Percentiles rank a stretch among this genome's conserved stretches.
phyloP scores from a whole-genome alignment of 1,284 basidiomycete genomes.

The Fomitiporia mediterranea region DNA sequence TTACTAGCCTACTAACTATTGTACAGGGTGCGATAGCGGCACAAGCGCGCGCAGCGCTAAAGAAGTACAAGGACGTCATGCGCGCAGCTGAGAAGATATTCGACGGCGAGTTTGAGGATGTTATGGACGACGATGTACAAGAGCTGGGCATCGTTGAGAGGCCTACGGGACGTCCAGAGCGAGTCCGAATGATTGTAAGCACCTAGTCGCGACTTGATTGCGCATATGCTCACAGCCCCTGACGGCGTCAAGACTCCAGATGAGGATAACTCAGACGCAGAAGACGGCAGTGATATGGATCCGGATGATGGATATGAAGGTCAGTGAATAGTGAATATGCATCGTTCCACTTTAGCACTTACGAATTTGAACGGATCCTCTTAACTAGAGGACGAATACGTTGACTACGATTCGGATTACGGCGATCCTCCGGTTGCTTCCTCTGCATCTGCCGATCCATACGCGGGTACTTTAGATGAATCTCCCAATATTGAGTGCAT shows the following conservation, averaged over 20 bases:
- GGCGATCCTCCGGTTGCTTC: slow-evolving; percentile 39
- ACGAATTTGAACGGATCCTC: no score
- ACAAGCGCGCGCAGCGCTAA: slow-evolving; percentile 22
- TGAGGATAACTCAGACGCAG: slow-evolving; percentile 37
- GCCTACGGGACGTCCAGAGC: slow-evolving; percentile 27
- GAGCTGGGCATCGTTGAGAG: slow-evolving; percentile 22
- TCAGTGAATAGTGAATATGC: slow-evolving; percentile 12
- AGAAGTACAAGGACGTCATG: slow-evolving; percentile 29
- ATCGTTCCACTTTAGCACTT: no score
- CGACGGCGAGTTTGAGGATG: slow-evolving; percentile 73
- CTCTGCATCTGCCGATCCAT: slow-evolving; percentile 66
- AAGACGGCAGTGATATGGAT: slow-evolving; percentile 37
- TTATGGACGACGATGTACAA: slow-evolving; percentile 40
- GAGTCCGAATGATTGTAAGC: slow-evolving; percentile 26
- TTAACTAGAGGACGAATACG: slow-evolving; percentile 47
- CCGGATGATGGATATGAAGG: slow-evolving; percentile 48
- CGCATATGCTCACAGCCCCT: background rate
- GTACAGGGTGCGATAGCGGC: slow-evolving; percentile 17
- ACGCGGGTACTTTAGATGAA: slow-evolving; percentile 53
- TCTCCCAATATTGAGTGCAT: background rate
- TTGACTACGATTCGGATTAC: slow-evolving; percentile 76
- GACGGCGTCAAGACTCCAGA: slow-evolving; percentile 46
- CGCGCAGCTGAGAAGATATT: slow-evolving; percentile 83
- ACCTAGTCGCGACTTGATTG: background rate
- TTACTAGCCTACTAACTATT: background rate